phyloP scores from a whole-genome alignment of 2,329 filamentous ascomycete genomes.

The Penicillium italicum region DNA sequence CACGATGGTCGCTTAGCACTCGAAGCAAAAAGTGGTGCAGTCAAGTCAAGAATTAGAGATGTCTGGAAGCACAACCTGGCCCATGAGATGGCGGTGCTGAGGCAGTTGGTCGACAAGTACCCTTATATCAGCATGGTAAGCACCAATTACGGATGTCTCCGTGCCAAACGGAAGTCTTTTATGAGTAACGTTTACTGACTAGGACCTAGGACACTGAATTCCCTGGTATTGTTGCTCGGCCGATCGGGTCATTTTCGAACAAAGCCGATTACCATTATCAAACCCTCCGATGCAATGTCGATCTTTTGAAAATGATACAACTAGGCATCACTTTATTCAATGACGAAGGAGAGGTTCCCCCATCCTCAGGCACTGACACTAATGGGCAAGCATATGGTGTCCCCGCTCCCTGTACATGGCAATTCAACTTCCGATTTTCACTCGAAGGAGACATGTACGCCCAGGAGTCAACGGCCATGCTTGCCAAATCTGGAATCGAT shows the following conservation, averaged over 20 bases:
- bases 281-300: conserved; percentile 93
- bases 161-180: background rate
- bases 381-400: conserved; percentile 49
- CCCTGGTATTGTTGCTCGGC: conserved; percentile 91
- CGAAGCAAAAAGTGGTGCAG: conserved; percentile 55
- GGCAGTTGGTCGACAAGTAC: conserved; percentile 82
- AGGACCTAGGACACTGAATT: conserved; percentile 83
- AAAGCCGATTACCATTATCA: conserved; percentile 99
- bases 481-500: conserved; percentile 88
- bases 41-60: conserved; percentile 81
- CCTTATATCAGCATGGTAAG: conserved; percentile 97
- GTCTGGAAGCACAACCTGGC: conserved; percentile 92
- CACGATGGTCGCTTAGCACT: conserved; percentile 54
- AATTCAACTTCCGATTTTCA: conserved; percentile 98
- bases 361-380: conserved; percentile 59
- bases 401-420: conserved; percentile 85
- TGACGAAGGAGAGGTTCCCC: conserved; percentile 80
- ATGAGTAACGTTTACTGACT: conserved; percentile 11
- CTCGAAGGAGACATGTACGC: conserved; percentile 97
- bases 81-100: conserved; percentile 81
- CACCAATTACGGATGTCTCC: background rate
- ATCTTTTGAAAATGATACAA: conserved; percentile 95
- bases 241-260: conserved; percentile 88
- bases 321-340: conserved; percentile 93
- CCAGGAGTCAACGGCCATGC: conserved; percentile 85